Conservation (phyloP, 306 rosid species). For the Purshia tridentata region DNA sequence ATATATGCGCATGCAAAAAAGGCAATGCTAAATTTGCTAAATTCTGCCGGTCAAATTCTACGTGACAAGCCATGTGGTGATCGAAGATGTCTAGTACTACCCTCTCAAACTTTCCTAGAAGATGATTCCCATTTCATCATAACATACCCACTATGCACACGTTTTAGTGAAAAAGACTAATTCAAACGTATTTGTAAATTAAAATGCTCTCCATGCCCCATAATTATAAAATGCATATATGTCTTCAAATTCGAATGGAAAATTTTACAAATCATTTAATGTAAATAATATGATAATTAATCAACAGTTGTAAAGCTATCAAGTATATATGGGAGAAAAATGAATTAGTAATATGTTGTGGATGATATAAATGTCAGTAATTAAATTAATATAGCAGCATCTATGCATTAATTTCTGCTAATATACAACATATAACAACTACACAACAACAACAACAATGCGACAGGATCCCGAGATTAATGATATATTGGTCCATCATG, state of each 20-base stretch:
- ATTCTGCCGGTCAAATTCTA: slow-evolving; percentile 13
- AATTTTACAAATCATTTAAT: neutral
- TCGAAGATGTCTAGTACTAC: neutral
- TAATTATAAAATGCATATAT: too few species aligned
- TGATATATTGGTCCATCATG: slow-evolving; percentile 42
- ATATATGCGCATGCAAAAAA: slow-evolving; percentile 27
- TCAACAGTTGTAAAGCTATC: neutral
- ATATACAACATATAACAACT: neutral
- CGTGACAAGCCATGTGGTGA: slow-evolving; percentile 35
- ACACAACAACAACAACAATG: neutral
- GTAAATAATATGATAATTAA: neutral
- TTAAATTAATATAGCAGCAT: neutral
- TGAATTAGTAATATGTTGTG: neutral
- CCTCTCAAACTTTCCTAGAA: neutral
- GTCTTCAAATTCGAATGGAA: too few species aligned
- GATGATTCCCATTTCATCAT: slow-evolving; percentile 9
- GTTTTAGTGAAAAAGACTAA: neutral
- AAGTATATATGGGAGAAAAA: neutral
- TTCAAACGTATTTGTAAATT: too few species aligned
- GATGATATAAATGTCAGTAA: neutral
- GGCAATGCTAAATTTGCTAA: slow-evolving; percentile 19
- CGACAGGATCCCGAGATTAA: slow-evolving; percentile 46
- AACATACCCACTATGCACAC: neutral
- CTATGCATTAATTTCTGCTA: neutral
- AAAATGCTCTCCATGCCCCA: too few species aligned